phyloP scores from a whole-genome alignment of 1,139 yeast genomes.

The Meyerozyma smithsonii region DNA sequence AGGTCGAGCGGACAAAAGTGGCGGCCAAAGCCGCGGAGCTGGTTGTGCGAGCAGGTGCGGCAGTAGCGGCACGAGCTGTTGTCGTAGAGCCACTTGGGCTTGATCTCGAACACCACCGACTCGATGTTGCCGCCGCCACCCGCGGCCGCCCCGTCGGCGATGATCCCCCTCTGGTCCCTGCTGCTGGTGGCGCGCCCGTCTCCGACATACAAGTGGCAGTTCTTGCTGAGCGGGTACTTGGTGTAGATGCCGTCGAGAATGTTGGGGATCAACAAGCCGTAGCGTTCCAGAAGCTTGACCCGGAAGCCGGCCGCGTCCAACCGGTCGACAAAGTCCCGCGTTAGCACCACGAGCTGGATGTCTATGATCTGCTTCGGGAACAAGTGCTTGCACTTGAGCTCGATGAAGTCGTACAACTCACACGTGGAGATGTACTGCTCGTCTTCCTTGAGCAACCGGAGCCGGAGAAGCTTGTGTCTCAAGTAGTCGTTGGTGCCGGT shows the following conservation, averaged over 20 bases:
- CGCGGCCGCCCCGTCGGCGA: neutral
- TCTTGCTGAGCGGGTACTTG: conserved; percentile 27
- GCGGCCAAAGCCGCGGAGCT: conserved; percentile 24
- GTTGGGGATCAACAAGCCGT: conserved; percentile 40
- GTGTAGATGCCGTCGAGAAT: conserved; percentile 31
- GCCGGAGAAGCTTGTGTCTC: conserved; percentile 31
- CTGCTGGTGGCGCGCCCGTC: neutral
- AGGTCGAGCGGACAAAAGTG: conserved; percentile 46
- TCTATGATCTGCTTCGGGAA: conserved; percentile 38
- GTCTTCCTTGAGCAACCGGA: conserved; percentile 32
- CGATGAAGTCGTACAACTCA: conserved; percentile 40
- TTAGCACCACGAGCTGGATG: conserved; percentile 34
- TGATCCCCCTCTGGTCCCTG: neutral
- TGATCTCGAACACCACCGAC: conserved; percentile 37
- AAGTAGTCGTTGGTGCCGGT: conserved; percentile 34
- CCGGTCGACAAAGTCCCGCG: conserved; percentile 28
- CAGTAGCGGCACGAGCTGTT: conserved; percentile 35
- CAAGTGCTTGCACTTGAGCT: conserved; percentile 35
- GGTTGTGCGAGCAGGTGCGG: conserved; percentile 42
- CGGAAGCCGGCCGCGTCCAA: conserved; percentile 25
- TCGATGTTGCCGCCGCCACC: conserved; percentile 12
- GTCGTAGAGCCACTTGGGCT: conserved; percentile 48
- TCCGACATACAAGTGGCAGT: conserved; percentile 31
- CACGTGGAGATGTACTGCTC: conserved; percentile 41
- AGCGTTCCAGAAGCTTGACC: conserved; percentile 34